These are phyloP conservation scores for Anthracocystis setariae DNA, from an alignment of 1,284 basidiomycete genomes.

Conservation along the genomic window DNA sequence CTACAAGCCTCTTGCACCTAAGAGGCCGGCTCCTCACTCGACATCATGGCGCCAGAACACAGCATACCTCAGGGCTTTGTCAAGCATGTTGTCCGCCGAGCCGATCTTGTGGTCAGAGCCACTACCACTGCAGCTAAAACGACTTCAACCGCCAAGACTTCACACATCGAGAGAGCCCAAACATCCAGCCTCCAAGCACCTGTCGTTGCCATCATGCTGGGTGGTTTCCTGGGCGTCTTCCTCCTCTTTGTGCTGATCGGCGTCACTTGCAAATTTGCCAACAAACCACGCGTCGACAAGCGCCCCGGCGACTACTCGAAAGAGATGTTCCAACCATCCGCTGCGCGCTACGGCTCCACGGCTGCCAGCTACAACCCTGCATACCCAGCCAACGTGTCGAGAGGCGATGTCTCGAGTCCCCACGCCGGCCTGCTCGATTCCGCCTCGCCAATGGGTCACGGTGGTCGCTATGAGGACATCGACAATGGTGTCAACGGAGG, in stretches of 20 bases:
- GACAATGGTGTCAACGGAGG: slow-evolving; percentile 12
- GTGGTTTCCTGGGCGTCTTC: slow-evolving; percentile 40
- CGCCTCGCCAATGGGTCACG: slow-evolving; percentile 47
- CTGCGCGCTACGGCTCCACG: slow-evolving; percentile 43
- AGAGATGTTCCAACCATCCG: slow-evolving; percentile 49
- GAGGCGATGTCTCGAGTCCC: slow-evolving; percentile 36
- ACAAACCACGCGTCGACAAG: slow-evolving; percentile 28
- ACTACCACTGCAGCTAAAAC: slow-evolving; percentile 4
- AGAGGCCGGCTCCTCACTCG: background rate
- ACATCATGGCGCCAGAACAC: slow-evolving; percentile 24
- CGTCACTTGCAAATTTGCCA: slow-evolving; percentile 41
- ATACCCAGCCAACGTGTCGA: slow-evolving; percentile 22
- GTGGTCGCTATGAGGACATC: slow-evolving; percentile 36
- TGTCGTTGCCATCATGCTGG: slow-evolving; percentile 37
- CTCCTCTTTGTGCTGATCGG: slow-evolving; percentile 42
- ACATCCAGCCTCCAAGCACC: slow-evolving; percentile 32
- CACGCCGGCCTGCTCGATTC: slow-evolving; percentile 41
- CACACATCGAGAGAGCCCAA: slow-evolving; percentile 18
- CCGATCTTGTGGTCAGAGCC: slow-evolving; percentile 24
- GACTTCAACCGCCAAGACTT: slow-evolving; percentile 3
- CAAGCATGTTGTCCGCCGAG: slow-evolving; percentile 42
- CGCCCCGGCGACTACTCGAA: slow-evolving; percentile 16
- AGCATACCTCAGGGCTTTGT: slow-evolving; percentile 39
- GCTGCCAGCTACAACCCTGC: slow-evolving; percentile 7
- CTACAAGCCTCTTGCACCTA: background rate